Evolutionary conservation across 768 basidiomycete genomes (phyloP).

Genomic region (Collybia sordida): DNA sequence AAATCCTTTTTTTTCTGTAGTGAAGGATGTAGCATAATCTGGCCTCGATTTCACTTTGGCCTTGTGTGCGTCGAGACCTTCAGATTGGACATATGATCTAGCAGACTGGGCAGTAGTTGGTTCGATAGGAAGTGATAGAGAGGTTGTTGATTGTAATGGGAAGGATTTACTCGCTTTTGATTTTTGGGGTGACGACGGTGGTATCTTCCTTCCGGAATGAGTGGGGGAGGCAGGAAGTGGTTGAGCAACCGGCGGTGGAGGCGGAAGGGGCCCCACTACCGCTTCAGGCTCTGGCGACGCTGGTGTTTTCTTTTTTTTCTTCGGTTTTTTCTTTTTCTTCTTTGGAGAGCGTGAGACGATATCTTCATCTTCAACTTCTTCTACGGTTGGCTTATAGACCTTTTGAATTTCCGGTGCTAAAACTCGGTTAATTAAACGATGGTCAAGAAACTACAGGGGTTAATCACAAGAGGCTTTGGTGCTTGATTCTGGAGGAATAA

Average conservation of each 20-base stretch:
- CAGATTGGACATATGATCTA: slow-evolving; percentile 62
- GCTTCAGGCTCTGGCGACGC: slow-evolving; percentile 19
- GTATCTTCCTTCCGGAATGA: slow-evolving; percentile 18
- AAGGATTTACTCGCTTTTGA: slow-evolving; percentile 20
- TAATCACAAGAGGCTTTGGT: not conserved
- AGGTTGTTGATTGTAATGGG: slow-evolving; percentile 27
- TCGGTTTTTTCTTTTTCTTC: slow-evolving; percentile 65
- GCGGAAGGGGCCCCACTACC: slow-evolving; percentile 12
- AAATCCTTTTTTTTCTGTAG: slow-evolving; percentile 42
- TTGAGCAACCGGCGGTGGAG: slow-evolving; percentile 14
- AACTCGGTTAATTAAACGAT: not conserved
- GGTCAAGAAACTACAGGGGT: not conserved
- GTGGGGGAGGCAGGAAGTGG: slow-evolving; percentile 13
- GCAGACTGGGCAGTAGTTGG: slow-evolving; percentile 63
- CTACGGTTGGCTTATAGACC: slow-evolving; percentile 54
- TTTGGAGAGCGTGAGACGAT: slow-evolving; percentile 31
- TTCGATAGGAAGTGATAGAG: slow-evolving; percentile 40
- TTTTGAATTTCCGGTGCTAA: slow-evolving; percentile 15
- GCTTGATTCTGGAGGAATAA: not conserved
- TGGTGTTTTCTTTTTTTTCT: slow-evolving; percentile 62
- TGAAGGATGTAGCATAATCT: slow-evolving; percentile 51
- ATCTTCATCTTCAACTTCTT: slow-evolving; percentile 76
- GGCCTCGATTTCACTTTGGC: slow-evolving; percentile 72
- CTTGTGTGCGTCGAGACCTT: slow-evolving; percentile 48
- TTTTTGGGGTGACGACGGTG: slow-evolving; percentile 14